Evolutionary conservation across 129 eudicot species (phyloP), one percentile per base, ranked within the genome.

Genomic region (Pseudognaphalium luteoalbum): DNA sequence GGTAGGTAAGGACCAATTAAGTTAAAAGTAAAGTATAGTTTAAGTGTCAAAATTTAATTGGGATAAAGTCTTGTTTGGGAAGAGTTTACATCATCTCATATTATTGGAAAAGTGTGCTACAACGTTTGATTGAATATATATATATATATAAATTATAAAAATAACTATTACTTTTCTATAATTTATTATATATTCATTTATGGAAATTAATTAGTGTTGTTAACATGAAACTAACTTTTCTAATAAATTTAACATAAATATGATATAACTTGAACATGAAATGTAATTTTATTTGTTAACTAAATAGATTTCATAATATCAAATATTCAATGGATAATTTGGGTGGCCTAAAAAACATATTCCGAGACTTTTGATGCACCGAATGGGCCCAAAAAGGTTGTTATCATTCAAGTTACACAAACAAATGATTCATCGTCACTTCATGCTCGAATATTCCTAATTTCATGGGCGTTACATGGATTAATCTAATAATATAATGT

Each of bases 1-100:
- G 83, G 83, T 80, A 66, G 83, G 80, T 80, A 47, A 52, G 73
- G 70, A 73, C 80, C 83, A 80, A 73, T 73, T 66, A 73, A 72
- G 39, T 22, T 41, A 22, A 54, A 62, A 73, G 22, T 1, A 73
- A 80, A 80, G 69, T 56, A 66, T 73, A 39, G 54, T 20, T 64
- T 25, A 25, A 52, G 60, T 57, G 70, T 72, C 83, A 80, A 52
- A 52, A 22, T 65, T 66, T 65, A 6, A 72, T 52, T 34, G 74
- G 57, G 61, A 72, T 37, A 8, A 16, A 79, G 60, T 33, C 78
- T 79, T 78, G 65, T 22, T 51, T 52, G 68, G 37, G 15, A 65
- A 72, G 78, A 72, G 78, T 80, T 80, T 7, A 73, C 74, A 56
- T 80, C 68, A 73, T 25, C 47, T 63, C 28, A 39, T 68, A n/a